Base-by-base conservation (phyloP, 2,329 filamentous ascomycete species). In the Conoideocrella luteorostrata region DNA sequence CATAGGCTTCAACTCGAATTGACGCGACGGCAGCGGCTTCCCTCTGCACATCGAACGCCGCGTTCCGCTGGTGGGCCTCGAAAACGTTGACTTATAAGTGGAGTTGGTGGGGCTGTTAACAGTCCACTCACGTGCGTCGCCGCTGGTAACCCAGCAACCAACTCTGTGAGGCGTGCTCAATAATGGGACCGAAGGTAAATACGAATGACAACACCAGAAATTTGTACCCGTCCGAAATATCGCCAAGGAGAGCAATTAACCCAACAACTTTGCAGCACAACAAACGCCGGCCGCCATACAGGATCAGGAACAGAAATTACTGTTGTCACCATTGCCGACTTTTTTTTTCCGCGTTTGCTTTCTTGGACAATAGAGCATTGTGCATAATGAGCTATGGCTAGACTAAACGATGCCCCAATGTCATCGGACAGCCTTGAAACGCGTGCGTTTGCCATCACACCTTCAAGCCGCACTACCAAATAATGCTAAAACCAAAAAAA, bases 401-500 rank as follows among this genome's bases (percentile, higher is more conserved):
- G 86, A 69, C 75, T 91, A 54, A 90, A 90, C 69, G 86, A 89
- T 72, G 77, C 78, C 59, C 74, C 80, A 50, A 68, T 75, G 67
- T 76, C 83, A 57, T 74, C 72, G 60, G 85, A 88, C 66, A 82
- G 72, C 59, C 66, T 88, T 53, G 86, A 90, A 61, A 80, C 76
- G 59, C 70, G 85, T 88, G 72, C 63, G 83, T 75, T n/a, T n/a
- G n/a, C n/a, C n/a, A 49, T 18, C 24, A 10, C 20, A 18, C 12
- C 21, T 22, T 32, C 3, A 9, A 30, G 20, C 6, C 15, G 2
- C n/a, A n/a, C n/a, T n/a, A n/a, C n/a, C n/a, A n/a, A n/a, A n/a
- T n/a, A n/a, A n/a, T n/a, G n/a, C n/a, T n/a, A n/a, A n/a, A n/a
- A n/a, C n/a, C n/a, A n/a, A n/a, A n/a, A n/a, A n/a, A n/a, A n/a